These are phyloP conservation scores for Flueggea neowawraea DNA, from an alignment of 441 rosid species.

Conservation along the genomic window DNA sequence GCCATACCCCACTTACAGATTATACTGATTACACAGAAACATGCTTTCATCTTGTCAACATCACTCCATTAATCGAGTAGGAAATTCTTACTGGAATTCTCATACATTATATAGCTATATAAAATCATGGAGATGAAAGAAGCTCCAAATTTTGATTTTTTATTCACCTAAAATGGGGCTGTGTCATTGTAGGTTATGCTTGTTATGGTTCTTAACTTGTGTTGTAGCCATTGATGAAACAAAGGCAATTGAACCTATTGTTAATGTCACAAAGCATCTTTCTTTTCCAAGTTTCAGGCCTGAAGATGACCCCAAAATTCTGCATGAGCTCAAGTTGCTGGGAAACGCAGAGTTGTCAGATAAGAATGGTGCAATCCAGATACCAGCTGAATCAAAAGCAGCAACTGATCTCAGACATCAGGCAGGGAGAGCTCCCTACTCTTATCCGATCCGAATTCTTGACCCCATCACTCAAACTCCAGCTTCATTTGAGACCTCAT, in stretches of 20 bases:
- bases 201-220: not conserved
- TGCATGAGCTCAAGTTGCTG: constrained; percentile 31
- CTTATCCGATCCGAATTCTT: constrained; percentile 41
- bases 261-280: constrained; percentile 34
- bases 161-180: not conserved
- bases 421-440: constrained; percentile 44
- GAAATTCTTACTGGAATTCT: too few species aligned
- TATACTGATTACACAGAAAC: not conserved
- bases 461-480: constrained; percentile 35
- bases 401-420: constrained; percentile 34
- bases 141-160: too few species aligned
- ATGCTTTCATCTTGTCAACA: not conserved
- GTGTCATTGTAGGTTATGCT: not conserved
- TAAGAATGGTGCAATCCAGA: constrained; percentile 29
- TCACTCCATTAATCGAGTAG: not conserved
- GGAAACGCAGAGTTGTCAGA: constrained; percentile 35
- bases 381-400: constrained; percentile 33
- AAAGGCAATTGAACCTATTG: constrained; percentile 20
- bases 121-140: not conserved
- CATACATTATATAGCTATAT: too few species aligned
- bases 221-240: not conserved
- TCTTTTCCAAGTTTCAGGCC: constrained; percentile 36
- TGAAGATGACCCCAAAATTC: constrained; percentile 15
- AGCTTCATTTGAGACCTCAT: constrained; percentile 40
- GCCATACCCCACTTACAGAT: not conserved